Percentiles rank a stretch among this genome's conserved stretches.
These are phyloP conservation scores for Musa acuminata DNA, from an alignment of 176 grass and related monocot genomes.

Conservation along the genomic window DNA sequence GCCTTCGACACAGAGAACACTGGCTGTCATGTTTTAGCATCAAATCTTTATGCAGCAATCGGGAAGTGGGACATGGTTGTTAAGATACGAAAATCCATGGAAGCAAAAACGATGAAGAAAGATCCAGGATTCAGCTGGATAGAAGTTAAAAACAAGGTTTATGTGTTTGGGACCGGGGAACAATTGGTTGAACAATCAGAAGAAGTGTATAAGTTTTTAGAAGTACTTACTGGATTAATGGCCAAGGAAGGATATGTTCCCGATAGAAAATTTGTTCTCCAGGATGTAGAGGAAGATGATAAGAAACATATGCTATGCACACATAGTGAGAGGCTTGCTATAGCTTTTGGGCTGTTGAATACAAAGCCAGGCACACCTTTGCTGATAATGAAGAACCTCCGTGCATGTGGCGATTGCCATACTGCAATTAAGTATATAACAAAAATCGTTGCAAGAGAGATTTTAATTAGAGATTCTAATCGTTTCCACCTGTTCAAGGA, in stretches of 20 bases:
- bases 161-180: slow-evolving; percentile 2
- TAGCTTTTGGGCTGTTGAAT: slow-evolving; percentile 15
- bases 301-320: not conserved
- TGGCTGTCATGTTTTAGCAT: not conserved
- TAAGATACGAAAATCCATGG: slow-evolving; percentile 4
- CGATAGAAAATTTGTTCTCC: slow-evolving; percentile 7
- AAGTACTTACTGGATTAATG: slow-evolving; percentile 10
- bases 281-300: slow-evolving; percentile 19
- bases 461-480: slow-evolving; percentile 14
- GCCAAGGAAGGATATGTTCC: slow-evolving; percentile 11
- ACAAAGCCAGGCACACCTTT: not conserved
- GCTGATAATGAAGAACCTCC: slow-evolving; percentile 12
- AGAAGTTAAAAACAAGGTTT: slow-evolving; percentile 11
- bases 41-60: slow-evolving; percentile 7
- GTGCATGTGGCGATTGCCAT: slow-evolving; percentile 16
- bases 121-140: slow-evolving; percentile 22
- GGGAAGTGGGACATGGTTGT: slow-evolving; percentile 5
- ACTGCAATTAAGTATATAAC: slow-evolving; percentile 8
- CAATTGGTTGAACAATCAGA: slow-evolving; percentile 2
- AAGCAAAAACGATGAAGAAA: not conserved
- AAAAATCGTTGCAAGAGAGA: not conserved
- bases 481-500: slow-evolving; percentile 19
- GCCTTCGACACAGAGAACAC: not conserved
- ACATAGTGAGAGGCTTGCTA: slow-evolving; percentile 18
- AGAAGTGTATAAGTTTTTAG: not conserved